Conservation (phyloP, 495 filamentous ascomycete genomes). For the Chlorociboria aeruginascens region DNA sequence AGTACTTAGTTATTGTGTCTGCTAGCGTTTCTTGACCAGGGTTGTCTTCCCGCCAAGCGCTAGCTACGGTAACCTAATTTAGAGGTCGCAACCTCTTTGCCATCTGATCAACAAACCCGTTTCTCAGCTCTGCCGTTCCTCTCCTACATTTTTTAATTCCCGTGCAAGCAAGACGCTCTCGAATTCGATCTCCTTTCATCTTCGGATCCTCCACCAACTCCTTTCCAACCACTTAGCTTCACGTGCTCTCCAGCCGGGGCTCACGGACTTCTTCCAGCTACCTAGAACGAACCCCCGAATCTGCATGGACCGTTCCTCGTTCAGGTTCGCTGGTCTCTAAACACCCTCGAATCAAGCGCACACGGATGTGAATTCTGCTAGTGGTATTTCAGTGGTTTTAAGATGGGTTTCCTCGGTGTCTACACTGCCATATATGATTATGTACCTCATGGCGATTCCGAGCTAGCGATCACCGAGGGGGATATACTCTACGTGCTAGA, state of each 20-base stretch:
- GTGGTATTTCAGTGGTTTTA: neutral
- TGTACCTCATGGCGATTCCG: conserved; percentile 73
- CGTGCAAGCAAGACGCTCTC: neutral
- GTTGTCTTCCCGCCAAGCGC: no score
- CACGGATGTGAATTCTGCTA: conserved; percentile 3
- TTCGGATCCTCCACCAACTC: neutral
- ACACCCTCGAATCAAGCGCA: conserved; percentile 7
- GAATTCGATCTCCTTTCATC: neutral
- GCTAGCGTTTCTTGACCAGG: no score
- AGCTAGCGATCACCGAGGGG: conserved; percentile 78
- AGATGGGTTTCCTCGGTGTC: conserved; percentile 71
- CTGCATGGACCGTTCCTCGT: conserved; percentile 13
- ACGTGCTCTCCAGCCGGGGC: neutral
- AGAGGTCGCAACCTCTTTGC: no score
- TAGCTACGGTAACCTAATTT: no score
- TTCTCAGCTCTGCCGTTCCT: no score
- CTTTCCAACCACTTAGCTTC: neutral
- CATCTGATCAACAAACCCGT: no score
- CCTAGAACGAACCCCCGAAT: conserved; percentile 11
- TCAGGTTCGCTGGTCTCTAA: conserved; percentile 8
- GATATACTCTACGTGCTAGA: conserved; percentile 89
- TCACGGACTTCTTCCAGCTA: conserved; percentile 10
- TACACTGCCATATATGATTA: conserved; percentile 94
- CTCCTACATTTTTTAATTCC: neutral
- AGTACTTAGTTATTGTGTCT: neutral